Evolutionary conservation across 768 basidiomycete genomes (phyloP), one percentile per base, ranked within the genome.

Genomic region (Erythrobasidium yunnanense): DNA sequence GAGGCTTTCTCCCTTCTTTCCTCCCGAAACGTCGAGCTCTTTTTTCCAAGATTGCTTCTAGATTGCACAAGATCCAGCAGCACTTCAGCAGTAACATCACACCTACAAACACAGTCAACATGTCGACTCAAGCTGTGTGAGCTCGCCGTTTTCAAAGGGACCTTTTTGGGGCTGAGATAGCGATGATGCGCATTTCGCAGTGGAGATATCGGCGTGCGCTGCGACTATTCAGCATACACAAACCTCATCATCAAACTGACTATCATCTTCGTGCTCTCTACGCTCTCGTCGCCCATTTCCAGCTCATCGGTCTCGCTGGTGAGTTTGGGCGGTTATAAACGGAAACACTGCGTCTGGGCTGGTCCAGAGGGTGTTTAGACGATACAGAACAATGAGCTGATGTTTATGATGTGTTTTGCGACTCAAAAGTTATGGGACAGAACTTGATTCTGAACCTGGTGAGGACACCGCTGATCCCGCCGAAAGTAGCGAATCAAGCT

Each of bases 251-350:
- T 22, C 54, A 55, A 5, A 60, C 42, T 47, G 42, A 49, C 55
- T 35, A 34, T 35, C 15, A 18, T 13, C 55, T 30, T 50, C 23
- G 5, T 17, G 29, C 11, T 32, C 32, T 33, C 8, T n/a, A n/a
- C n/a, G n/a, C n/a, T n/a, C n/a, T n/a, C n/a, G n/a, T n/a, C n/a
- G n/a, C n/a, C n/a, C n/a, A n/a, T n/a, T n/a, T n/a, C n/a, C 65
- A 72, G 71, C 72, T 73, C 66, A 73, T 73, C 55, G 72, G 72
- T 50, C 72, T 73, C 42, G 72, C 72, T 55, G 72, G 60, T 63
- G 46, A 29, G 60, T 6, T 70, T n/a, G 68, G 67, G 69, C 54
- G 58, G 42, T 15, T 20, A 45, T 15, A 20, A 45, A 20, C 42
- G 22, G n/a, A n/a, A n/a, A n/a, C n/a, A n/a, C n/a, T n/a, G n/a